phyloP scores from a whole-genome alignment of 495 filamentous ascomycete species.

The Tuber borchii region DNA sequence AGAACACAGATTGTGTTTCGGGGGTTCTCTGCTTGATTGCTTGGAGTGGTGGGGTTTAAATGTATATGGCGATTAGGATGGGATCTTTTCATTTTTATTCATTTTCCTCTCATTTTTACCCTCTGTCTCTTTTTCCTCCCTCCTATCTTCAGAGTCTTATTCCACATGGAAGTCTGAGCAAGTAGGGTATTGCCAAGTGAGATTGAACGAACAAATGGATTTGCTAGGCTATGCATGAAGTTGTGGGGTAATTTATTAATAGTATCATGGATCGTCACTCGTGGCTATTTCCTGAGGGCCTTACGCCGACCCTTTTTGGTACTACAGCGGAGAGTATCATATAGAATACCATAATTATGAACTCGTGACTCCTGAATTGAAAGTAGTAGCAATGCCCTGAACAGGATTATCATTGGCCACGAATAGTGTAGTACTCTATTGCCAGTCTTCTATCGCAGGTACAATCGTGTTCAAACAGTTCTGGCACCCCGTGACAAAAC shows the following conservation, averaged over 20 bases:
- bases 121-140: not conserved
- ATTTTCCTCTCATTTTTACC: not conserved
- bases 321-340: too few species aligned
- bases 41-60: slow-evolving; percentile 11
- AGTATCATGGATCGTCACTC: not conserved
- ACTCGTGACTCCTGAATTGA: too few species aligned
- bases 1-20: not conserved
- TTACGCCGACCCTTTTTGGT: too few species aligned
- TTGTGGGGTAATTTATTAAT: not conserved
- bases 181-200: not conserved
- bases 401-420: too few species aligned
- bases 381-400: too few species aligned
- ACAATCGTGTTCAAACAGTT: too few species aligned
- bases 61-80: slow-evolving; percentile 18
- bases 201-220: not conserved
- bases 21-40: slow-evolving; percentile 4
- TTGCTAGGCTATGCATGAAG: not conserved
- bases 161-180: not conserved
- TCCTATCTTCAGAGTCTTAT: not conserved
- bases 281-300: not conserved
- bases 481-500: too few species aligned
- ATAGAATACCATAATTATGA: too few species aligned
- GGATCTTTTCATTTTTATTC: slow-evolving; percentile 3
- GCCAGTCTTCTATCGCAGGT: too few species aligned
- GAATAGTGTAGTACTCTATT: too few species aligned